Percentiles rank a stretch among this genome's conserved stretches.
These are phyloP conservation scores for Botrytis elliptica DNA, from an alignment of 2,329 filamentous ascomycete genomes.

Conservation along the genomic window DNA sequence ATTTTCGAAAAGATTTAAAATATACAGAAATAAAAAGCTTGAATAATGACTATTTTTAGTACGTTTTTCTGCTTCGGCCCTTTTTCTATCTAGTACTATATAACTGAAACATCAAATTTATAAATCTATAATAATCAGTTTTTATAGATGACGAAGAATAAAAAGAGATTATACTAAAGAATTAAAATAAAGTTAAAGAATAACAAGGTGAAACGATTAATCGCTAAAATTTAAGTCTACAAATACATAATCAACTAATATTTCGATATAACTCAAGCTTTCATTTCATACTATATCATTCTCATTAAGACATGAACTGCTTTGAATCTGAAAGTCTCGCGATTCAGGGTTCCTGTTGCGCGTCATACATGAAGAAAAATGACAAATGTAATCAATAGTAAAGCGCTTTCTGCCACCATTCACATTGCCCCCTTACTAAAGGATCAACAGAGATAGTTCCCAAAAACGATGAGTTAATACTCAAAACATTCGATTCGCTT, in stretches of 20 bases:
- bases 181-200: too few relatives aligned
- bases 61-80: too few relatives aligned
- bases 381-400: not conserved
- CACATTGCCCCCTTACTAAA: not conserved
- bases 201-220: too few relatives aligned
- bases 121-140: too few relatives aligned
- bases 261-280: not conserved
- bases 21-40: too few relatives aligned
- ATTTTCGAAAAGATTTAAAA: too few relatives aligned
- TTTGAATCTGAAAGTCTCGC: not conserved
- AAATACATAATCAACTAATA: rapidly evolving
- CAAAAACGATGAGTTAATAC: constrained; percentile 15
- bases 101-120: too few relatives aligned
- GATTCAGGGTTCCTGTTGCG: not conserved
- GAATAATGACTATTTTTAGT: too few relatives aligned
- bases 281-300: not conserved
- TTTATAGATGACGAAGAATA: too few relatives aligned
- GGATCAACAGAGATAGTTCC: not conserved
- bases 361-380: not conserved
- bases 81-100: too few relatives aligned
- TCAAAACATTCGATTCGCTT: constrained; percentile 19
- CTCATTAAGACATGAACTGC: not conserved
- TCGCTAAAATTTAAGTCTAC: too few relatives aligned
- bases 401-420: not conserved
- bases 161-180: too few relatives aligned